Conservation (phyloP, 1,284 basidiomycete genomes). For the Tetrapyrgos nigripes region DNA sequence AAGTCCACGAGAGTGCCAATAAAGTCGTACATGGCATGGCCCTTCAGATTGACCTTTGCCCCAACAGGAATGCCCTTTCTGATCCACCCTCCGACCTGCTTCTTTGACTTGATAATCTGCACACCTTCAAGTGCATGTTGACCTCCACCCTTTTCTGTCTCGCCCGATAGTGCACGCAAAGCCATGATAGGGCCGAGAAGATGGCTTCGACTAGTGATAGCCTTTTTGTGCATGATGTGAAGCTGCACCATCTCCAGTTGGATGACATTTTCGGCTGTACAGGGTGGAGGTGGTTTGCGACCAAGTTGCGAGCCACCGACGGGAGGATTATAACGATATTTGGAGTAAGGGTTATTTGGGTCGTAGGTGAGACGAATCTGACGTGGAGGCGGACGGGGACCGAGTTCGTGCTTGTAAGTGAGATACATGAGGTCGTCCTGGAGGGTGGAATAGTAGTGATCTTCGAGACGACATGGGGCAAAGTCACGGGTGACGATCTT, state of each 20-base stretch:
- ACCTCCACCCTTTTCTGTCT: slow-evolving; percentile 75
- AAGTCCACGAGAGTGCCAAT: slow-evolving; percentile 90
- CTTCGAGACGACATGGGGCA: slow-evolving; percentile 77
- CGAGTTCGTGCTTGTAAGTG: slow-evolving; percentile 84
- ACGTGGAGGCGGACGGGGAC: slow-evolving; percentile 56
- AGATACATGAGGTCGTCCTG: slow-evolving; percentile 94
- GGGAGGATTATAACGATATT: slow-evolving; percentile 74
- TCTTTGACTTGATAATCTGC: slow-evolving; percentile 81
- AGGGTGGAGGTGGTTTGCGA: slow-evolving; percentile 67
- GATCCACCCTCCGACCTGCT: slow-evolving; percentile 87
- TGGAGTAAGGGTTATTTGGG: slow-evolving; percentile 80
- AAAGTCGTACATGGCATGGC: slow-evolving; percentile 94
- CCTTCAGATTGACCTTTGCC: slow-evolving; percentile 89
- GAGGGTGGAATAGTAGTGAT: slow-evolving; percentile 88
- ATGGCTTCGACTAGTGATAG: slow-evolving; percentile 75
- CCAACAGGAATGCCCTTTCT: slow-evolving; percentile 86
- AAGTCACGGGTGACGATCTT: slow-evolving; percentile 71
- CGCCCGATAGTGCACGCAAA: slow-evolving; percentile 87
- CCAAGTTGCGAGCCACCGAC: slow-evolving; percentile 76
- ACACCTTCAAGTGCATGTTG: slow-evolving; percentile 77
- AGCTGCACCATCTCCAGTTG: slow-evolving; percentile 85
- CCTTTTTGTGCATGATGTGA: slow-evolving; percentile 86
- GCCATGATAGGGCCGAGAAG: slow-evolving; percentile 90
- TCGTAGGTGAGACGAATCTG: slow-evolving; percentile 76
- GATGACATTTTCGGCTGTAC: slow-evolving; percentile 72